A percentile compares a stretch with the other conserved stretches of the same genome.
phyloP scores from a whole-genome alignment of 2,329 filamentous ascomycete species.

The Fusarium zealandicum region DNA sequence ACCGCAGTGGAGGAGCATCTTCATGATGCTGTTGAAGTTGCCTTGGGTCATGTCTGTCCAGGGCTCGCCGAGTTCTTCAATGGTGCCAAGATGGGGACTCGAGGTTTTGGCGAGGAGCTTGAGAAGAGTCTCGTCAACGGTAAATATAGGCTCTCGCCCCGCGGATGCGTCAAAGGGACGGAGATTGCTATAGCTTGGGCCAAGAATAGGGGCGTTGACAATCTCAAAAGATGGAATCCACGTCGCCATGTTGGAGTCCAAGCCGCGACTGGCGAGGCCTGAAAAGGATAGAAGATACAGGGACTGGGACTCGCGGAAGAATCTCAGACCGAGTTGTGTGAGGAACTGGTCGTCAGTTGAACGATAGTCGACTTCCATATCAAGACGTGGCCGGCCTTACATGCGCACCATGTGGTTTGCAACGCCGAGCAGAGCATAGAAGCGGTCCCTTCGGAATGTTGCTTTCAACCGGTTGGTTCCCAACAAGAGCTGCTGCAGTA shows the following conservation, averaged over 20 bases:
- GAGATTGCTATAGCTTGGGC: slow-evolving; percentile 15
- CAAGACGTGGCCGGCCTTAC: slow-evolving; percentile 15
- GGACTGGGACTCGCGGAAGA: slow-evolving; percentile 27
- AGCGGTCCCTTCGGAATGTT: slow-evolving; percentile 31
- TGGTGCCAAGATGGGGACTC: slow-evolving; percentile 27
- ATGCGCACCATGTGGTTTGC: slow-evolving; percentile 27
- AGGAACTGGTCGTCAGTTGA: slow-evolving; percentile 28
- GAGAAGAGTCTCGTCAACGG: slow-evolving; percentile 10
- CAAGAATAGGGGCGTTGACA: slow-evolving; percentile 24
- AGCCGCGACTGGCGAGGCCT: slow-evolving; percentile 21
- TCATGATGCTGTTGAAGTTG: slow-evolving; percentile 21
- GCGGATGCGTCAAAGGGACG: slow-evolving; percentile 15
- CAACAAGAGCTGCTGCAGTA: slow-evolving; percentile 24
- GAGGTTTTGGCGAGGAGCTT: slow-evolving; percentile 23
- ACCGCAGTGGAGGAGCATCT: slow-evolving; percentile 35
- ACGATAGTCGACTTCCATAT: slow-evolving; percentile 29
- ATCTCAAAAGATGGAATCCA: slow-evolving; percentile 37
- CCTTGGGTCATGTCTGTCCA: slow-evolving; percentile 15
- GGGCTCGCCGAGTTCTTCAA: slow-evolving; percentile 27
- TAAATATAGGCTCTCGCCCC: slow-evolving; percentile 2
- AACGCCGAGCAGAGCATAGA: slow-evolving; percentile 39
- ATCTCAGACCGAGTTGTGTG: slow-evolving; percentile 12
- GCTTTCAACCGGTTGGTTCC: slow-evolving; percentile 31
- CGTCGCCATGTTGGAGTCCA: slow-evolving; percentile 16
- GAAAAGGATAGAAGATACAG: slow-evolving; percentile 34